phyloP scores from a whole-genome alignment of 345 rosid species.

The Melaleuca quinquenervia region DNA sequence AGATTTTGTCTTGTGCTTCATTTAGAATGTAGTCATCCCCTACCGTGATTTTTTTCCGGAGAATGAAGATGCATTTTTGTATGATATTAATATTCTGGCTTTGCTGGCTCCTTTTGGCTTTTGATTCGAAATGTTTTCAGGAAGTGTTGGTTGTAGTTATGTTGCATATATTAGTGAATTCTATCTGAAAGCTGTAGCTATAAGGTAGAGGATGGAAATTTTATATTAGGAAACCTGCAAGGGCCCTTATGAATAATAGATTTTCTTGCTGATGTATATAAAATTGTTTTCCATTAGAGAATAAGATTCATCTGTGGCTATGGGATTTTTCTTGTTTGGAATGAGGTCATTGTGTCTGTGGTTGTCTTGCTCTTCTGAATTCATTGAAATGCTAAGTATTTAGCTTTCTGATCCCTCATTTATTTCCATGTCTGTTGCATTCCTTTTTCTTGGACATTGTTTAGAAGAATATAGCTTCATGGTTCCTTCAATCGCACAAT shows the following conservation, averaged over 20 bases:
- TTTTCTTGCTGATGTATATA: not conserved
- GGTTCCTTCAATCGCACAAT: not conserved
- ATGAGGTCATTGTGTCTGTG: not conserved
- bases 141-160: not conserved
- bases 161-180: not conserved
- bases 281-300: not conserved
- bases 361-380: not conserved
- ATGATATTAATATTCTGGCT: not conserved
- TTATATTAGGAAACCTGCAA: not conserved
- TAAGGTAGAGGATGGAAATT: not conserved
- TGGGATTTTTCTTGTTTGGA: not conserved
- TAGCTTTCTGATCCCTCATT: not conserved
- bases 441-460: not conserved
- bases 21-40: not conserved
- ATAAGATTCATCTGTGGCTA: not conserved
- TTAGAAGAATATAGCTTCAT: not conserved
- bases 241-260: not conserved
- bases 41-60: not conserved
- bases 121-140: not conserved
- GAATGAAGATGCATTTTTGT: not conserved
- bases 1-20: not conserved
- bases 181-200: not conserved
- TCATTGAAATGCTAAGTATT: not conserved
- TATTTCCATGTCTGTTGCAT: not conserved
- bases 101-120: not conserved